Evolutionary conservation across 306 rosid species (phyloP).

Genomic region (Nissolia schottii): DNA sequence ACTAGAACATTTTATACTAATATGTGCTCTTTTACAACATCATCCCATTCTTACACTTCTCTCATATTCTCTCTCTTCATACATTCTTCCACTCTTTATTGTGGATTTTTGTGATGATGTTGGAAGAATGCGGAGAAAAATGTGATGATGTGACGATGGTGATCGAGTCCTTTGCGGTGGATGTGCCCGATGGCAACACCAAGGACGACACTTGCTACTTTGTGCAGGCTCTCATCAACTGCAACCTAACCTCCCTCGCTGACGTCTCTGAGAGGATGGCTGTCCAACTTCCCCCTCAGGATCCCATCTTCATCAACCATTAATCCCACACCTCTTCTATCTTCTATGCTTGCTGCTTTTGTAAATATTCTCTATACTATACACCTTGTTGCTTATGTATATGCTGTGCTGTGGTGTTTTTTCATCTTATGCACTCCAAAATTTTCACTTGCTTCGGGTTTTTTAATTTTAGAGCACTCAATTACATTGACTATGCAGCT

Average conservation of each 20-base stretch:
- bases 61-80: too few relatives aligned
- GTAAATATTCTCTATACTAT: too few relatives aligned
- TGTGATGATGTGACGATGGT: too few relatives aligned
- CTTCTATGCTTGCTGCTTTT: slow-evolving; percentile 17
- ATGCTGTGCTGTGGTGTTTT: too few relatives aligned
- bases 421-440: slow-evolving; percentile 15
- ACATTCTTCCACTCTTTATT: too few relatives aligned
- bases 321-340: too few relatives aligned
- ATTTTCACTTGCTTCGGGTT: neutral
- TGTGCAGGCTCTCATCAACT: slow-evolving; percentile 59
- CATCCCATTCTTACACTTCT: too few relatives aligned
- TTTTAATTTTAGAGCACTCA: neutral
- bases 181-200: slow-evolving; percentile 71
- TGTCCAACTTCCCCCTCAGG: too few relatives aligned
- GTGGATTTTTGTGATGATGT: too few relatives aligned
- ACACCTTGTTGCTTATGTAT: neutral
- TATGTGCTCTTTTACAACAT: too few relatives aligned
- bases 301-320: slow-evolving; percentile 37
- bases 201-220: slow-evolving; percentile 72
- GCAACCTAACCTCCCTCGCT: slow-evolving; percentile 71
- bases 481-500: neutral
- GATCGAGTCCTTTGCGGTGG: slow-evolving; percentile 71
- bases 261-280: slow-evolving; percentile 81
- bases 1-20: too few relatives aligned
- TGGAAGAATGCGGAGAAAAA: too few relatives aligned